Base-by-base conservation (phyloP, 2,329 filamentous ascomycete species). In the Lasiodiplodia hormozganensis region DNA sequence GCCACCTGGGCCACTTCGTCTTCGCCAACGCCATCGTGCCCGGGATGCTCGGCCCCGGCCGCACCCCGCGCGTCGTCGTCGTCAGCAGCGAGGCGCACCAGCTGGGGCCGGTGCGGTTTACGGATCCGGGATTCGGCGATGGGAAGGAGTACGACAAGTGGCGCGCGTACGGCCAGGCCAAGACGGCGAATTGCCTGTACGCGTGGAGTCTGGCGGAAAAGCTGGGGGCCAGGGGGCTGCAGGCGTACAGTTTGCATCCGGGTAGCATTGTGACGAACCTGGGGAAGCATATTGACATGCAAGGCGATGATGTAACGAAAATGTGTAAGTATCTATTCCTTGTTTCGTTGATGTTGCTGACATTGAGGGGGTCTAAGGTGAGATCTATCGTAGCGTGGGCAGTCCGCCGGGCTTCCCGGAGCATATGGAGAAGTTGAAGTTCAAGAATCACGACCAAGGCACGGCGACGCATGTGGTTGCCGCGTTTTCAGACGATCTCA, bases 1-100 rank as follows among this genome's bases (percentile, higher is more conserved):
- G 84, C 69, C 80, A 84, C 71, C 69, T 85, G 64, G 82, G 80
- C 4, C 82, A 82, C 69, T 81, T 80, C 16, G 70, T 85, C 0
- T 71, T 85, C 12, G 83, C 79, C 8, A 81, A 80, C 43, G 73
- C 82, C 0, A 75, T 86, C 0, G 71, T 83, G 10, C 81, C 80
- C 0, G 75, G 75, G 1, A 73, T 85, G 36, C 73, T 79, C 18
- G 72, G 76, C 36, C 80, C 82, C 1, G 77, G 0, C 74, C 34
- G 71, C 0, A 73, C 71, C 2, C 73, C 67, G 3, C 67, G 76
- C 14, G 71, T 79, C 2, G 67, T 79, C 34, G 77, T 77, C 43
- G 62, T 79, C 7, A 76, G 74, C 14, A 72, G 70, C 34, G 69
- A 67, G 12, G 73, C 70, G 1, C 73, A 74, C 36, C 40, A 69